Base-by-base conservation (phyloP, 768 basidiomycete species). In the Rhodotorula graminis region DNA sequence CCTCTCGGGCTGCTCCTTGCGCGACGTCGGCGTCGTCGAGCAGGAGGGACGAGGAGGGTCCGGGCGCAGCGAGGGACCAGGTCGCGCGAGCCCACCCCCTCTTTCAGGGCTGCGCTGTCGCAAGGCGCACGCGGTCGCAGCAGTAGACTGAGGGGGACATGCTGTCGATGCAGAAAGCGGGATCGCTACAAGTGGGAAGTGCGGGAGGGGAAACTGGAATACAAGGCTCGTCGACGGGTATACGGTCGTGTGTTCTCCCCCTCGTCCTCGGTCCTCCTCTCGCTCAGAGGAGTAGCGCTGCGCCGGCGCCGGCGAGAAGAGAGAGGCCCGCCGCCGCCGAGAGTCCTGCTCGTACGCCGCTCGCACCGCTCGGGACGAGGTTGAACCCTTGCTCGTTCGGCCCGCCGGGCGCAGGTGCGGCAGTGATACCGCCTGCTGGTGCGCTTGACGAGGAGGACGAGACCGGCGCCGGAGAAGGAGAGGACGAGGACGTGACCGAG, bases 91-190 rank as follows among this genome's bases (percentile, higher is more conserved):
- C 23, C 10, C 25, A 12, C 50, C 19, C 63, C 63, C 52, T 64
- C 63, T 64, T 14, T 64, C 63, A 64, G 63, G 63, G 63, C 63
- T 64, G 50, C 42, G 52, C 53, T 8, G n/a, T 42, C 52, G 2
- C 1, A n/a, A 56, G 63, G n/a, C 53, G 29, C 52, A 64, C 19
- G 63, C 63, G 63, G 42, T 2, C 29, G 63, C 63, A 64, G 63
- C 63, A 64, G 63, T 64, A 64, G 29, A 19, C 23, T n/a, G 63
- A 64, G 40, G 63, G 63, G 63, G 7, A 64, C 63, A 64, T 19
- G 12, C 25, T 57, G 18, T 25, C 11, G 5, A 12, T 14, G 50
- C 23, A 12, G 50, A 9, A 9, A 37, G 37, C 37, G 37, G 44
- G 44, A 46, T 15, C 9, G 44, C 50, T 11, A 23, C 8, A 25